Evolutionary conservation across 805 yeast species (phyloP).

Genomic region (Kodamaea jinghongensis): DNA sequence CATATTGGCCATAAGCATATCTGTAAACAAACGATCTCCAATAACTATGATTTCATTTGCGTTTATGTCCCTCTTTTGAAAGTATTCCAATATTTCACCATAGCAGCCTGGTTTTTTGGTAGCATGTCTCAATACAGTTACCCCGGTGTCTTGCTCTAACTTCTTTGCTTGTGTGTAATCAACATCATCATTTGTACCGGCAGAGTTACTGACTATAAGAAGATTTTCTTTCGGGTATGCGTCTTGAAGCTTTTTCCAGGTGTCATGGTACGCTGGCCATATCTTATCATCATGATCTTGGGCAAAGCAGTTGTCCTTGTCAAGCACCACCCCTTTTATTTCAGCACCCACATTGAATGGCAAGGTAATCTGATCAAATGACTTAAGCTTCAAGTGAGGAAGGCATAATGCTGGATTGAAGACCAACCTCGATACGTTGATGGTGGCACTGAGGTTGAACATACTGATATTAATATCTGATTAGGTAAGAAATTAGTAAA

Average conservation of each 20-base stretch:
- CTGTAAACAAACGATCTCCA: constrained; percentile 91
- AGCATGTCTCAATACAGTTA: constrained; percentile 64
- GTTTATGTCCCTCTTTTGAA: constrained; percentile 44
- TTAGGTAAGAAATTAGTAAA: no score
- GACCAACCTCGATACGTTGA: constrained; percentile 60
- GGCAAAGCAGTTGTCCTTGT: constrained; percentile 95
- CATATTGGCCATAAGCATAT: constrained; percentile 87
- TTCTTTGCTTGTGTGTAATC: constrained; percentile 56
- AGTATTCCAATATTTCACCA: constrained; percentile 61
- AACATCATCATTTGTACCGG: constrained; percentile 80
- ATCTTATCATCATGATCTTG: constrained; percentile 74
- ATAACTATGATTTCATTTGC: constrained; percentile 76
- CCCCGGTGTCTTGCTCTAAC: constrained; percentile 65
- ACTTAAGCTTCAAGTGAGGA: constrained; percentile 57
- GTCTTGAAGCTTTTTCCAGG: constrained; percentile 55
- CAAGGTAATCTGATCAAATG: constrained; percentile 58
- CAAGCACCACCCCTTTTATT: constrained; percentile 79
- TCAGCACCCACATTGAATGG: constrained; percentile 40
- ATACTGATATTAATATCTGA: constrained; percentile 10
- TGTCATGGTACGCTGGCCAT: constrained; percentile 63
- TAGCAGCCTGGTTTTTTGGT: constrained; percentile 84
- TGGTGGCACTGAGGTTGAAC: constrained; percentile 75
- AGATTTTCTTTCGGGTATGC: constrained; percentile 61
- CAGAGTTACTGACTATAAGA: constrained; percentile 85
- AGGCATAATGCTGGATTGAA: constrained; percentile 64